Conservation (phyloP, 345 rosid genomes). For the Brassica rapa region DNA sequence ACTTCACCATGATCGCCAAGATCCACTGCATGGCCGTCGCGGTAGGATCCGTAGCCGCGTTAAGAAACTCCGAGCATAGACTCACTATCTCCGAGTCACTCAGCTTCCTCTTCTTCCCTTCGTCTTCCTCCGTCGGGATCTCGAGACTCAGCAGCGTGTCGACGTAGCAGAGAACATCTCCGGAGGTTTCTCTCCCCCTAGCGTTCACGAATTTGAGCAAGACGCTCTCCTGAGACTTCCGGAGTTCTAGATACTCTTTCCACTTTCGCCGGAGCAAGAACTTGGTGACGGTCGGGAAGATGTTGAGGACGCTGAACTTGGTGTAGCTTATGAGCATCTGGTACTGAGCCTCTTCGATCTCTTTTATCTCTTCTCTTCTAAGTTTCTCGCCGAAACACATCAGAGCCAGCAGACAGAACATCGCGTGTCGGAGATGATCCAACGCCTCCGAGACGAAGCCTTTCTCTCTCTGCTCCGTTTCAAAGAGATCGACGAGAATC, state of each 20-base stretch:
- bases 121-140: slow-evolving; percentile 34
- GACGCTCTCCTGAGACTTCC: slow-evolving; percentile 36
- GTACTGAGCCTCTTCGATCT: slow-evolving; percentile 42
- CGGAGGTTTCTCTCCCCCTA: slow-evolving; percentile 12
- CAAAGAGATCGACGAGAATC: slow-evolving; percentile 34
- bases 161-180: slow-evolving; percentile 39
- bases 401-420: slow-evolving; percentile 40
- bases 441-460: slow-evolving; percentile 26
- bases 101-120: slow-evolving; percentile 36
- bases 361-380: slow-evolving; percentile 36
- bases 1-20: slow-evolving; percentile 42
- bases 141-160: slow-evolving; percentile 39
- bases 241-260: slow-evolving; percentile 29
- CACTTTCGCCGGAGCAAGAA: slow-evolving; percentile 33
- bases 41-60: slow-evolving; percentile 42
- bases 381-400: slow-evolving; percentile 47
- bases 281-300: slow-evolving; percentile 45
- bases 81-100: slow-evolving; percentile 41
- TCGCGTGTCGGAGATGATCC: slow-evolving; percentile 40
- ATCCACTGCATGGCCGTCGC: slow-evolving; percentile 45
- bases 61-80: slow-evolving; percentile 39
- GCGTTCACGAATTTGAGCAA: slow-evolving; percentile 33
- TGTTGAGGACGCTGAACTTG: slow-evolving; percentile 42
- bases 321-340: slow-evolving; percentile 29
- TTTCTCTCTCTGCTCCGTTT: slow-evolving; percentile 37